A percentile compares a stretch with the other conserved stretches of the same genome.
Conservation (phyloP, 73 alveolate species). For the Symbiodinium pilosum region DNA sequence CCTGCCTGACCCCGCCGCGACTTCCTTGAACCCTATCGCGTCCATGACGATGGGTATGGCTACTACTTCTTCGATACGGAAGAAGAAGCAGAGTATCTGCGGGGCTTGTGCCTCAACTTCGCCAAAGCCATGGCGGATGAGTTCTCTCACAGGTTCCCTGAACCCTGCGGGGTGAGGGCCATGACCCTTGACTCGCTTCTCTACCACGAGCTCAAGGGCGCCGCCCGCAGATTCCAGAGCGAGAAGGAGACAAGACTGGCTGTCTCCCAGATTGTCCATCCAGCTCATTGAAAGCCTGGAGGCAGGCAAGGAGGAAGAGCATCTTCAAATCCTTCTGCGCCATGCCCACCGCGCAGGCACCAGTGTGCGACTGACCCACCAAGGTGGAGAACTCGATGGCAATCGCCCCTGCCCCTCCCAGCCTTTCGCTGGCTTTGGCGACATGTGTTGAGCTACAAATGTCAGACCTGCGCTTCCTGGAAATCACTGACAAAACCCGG, state of each 20-base stretch:
- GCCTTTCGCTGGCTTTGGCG: constrained; percentile 22
- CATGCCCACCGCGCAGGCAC: background rate
- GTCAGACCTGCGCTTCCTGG: background rate
- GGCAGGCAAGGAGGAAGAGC: background rate
- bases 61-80: background rate
- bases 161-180: background rate
- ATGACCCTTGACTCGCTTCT: background rate
- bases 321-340: background rate
- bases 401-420: background rate
- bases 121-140: background rate
- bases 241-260: background rate
- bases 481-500: background rate
- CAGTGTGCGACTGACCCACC: background rate
- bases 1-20: too few relatives aligned
- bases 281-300: background rate
- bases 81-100: constrained; percentile 7
- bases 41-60: background rate
- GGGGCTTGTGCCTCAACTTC: background rate
- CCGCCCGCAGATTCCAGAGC: background rate
- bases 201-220: background rate
- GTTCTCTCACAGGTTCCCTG: background rate
- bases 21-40: too few relatives aligned
- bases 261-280: background rate
- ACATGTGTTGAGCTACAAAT: background rate
- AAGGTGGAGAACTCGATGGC: background rate